Conservation (phyloP, 169 alveolate genomes). For the Eimeria acervulina region DNA sequence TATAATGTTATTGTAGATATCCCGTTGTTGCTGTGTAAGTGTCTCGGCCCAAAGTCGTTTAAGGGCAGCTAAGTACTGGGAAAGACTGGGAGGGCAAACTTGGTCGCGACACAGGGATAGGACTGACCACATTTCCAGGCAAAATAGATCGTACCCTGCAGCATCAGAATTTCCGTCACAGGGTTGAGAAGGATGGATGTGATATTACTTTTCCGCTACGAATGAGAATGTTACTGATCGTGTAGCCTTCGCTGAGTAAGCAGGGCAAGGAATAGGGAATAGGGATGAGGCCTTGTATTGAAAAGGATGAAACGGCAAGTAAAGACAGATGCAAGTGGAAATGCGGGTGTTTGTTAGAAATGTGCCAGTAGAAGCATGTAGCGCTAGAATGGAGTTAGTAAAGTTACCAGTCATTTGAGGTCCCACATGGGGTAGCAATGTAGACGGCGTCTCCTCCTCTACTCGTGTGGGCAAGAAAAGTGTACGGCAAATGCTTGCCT, state of each 20-base stretch:
- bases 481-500: conserved; percentile 54
- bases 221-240: not conserved
- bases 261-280: not conserved
- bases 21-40: conserved; percentile 81
- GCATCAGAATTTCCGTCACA: not conserved
- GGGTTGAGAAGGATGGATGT: not conserved
- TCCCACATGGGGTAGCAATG: conserved; percentile 61
- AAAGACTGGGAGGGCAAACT: conserved; percentile 73
- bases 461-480: not conserved
- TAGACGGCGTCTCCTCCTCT: conserved; percentile 43
- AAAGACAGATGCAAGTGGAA: not conserved
- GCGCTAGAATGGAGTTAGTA: not conserved
- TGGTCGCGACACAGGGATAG: conserved; percentile 82
- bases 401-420: conserved; percentile 73
- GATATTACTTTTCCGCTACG: not conserved
- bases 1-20: conserved; percentile 68
- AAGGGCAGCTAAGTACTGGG: conserved; percentile 44
- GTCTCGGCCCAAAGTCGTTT: conserved; percentile 75
- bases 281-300: not conserved
- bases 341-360: not conserved
- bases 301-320: not conserved
- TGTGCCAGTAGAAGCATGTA: not conserved
- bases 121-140: conserved; percentile 83
- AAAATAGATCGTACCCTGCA: conserved; percentile 78
- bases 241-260: not conserved